A percentile compares a stretch with the other conserved stretches of the same genome.
Conservation (phyloP, 768 basidiomycete species). For the Tylopilus balloui region DNA sequence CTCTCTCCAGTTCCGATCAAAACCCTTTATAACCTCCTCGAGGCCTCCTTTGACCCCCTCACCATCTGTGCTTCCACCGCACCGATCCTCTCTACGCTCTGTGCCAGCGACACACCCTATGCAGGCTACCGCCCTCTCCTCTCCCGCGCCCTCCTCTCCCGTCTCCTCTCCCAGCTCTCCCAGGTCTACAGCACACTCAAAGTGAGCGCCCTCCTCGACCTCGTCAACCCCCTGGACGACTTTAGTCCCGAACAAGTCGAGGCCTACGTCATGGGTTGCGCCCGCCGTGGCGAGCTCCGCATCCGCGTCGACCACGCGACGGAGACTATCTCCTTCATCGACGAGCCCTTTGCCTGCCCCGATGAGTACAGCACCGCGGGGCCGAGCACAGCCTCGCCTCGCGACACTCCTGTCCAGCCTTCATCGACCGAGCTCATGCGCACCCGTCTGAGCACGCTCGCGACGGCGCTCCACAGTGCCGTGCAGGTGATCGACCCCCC, state of each 20-base stretch:
- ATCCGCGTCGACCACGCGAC: conserved; percentile 87
- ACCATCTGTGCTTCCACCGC: conserved; percentile 75
- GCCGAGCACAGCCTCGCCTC: conserved; percentile 12
- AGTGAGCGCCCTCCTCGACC: conserved; percentile 67
- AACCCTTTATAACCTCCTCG: conserved; percentile 80
- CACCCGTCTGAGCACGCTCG: conserved; percentile 74
- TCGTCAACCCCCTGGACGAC: conserved; percentile 71
- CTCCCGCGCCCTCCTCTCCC: conserved; percentile 85
- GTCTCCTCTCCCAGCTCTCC: conserved; percentile 84
- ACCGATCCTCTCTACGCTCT: conserved; percentile 66
- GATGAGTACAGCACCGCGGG: conserved; percentile 33
- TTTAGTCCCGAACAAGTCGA: conserved; percentile 71
- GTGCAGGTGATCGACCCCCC: conserved; percentile 51
- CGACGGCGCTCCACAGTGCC: conserved; percentile 66
- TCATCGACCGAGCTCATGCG: conserved; percentile 68
- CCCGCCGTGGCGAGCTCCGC: conserved; percentile 77
- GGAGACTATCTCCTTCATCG: conserved; percentile 79
- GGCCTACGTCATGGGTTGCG: conserved; percentile 91
- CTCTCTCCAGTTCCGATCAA: conserved; percentile 71
- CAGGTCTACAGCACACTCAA: conserved; percentile 89
- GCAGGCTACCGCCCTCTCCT: conserved; percentile 85
- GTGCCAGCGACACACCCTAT: conserved; percentile 44
- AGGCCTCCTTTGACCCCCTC: conserved; percentile 91
- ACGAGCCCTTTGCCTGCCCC: conserved; percentile 58
- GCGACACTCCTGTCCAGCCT: conserved; percentile 61